A percentile compares a stretch with the other conserved stretches of the same genome.
Conservation (phyloP, 768 basidiomycete genomes). For the Mycena vitilis region DNA sequence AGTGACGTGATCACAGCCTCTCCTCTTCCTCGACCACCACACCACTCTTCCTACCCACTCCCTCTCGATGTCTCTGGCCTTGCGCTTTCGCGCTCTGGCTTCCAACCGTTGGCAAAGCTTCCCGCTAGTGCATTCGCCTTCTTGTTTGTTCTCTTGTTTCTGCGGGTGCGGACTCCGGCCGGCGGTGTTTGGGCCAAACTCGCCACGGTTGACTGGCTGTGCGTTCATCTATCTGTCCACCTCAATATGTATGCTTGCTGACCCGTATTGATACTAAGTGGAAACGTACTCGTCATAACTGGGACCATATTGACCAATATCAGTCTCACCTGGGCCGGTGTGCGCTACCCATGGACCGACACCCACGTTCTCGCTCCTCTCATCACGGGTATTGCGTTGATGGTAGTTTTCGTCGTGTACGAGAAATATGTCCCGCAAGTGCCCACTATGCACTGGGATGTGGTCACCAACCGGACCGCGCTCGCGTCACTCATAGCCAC, state of each 20-base stretch:
- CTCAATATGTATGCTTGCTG: neutral
- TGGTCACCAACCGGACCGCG: constrained; percentile 6
- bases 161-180: neutral
- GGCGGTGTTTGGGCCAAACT: constrained; percentile 1
- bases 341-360: neutral
- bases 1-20: too few relatives aligned
- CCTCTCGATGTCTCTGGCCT: too few relatives aligned
- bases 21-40: too few relatives aligned
- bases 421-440: constrained; percentile 9
- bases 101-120: too few relatives aligned
- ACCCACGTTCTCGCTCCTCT: too few relatives aligned
- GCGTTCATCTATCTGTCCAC: neutral
- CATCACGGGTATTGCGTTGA: neutral
- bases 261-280: neutral
- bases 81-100: too few relatives aligned
- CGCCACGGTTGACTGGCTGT: constrained; percentile 17
- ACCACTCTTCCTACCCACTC: too few relatives aligned
- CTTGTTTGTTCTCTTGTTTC: neutral
- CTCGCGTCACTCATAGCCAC: constrained; percentile 13
- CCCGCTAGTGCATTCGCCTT: constrained; percentile 9
- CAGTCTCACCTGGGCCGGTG: neutral
- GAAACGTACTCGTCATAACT: constrained; percentile 13
- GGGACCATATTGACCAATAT: constrained; percentile 6
- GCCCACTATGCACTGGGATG: constrained; percentile 16
- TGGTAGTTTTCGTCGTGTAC: constrained; percentile 10